phyloP scores from a whole-genome alignment of 129 eudicot species.

The Flaveria linearis region DNA sequence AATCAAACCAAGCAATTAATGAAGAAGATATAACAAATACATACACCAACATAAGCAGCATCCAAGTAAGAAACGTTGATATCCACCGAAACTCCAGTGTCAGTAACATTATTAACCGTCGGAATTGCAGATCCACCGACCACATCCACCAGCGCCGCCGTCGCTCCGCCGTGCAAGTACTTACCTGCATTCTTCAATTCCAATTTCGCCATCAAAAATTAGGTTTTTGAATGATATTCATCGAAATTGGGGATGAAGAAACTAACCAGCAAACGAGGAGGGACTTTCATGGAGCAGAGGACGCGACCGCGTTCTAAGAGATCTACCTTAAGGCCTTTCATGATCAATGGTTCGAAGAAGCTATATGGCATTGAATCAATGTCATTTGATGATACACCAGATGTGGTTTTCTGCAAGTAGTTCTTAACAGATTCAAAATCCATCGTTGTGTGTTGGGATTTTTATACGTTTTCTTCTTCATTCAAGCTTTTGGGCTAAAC shows the following conservation, averaged over 20 bases:
- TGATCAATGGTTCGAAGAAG: slow-evolving; percentile 71
- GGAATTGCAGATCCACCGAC: slow-evolving; percentile 65
- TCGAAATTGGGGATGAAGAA: too few relatives aligned
- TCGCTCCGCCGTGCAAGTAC: slow-evolving; percentile 84
- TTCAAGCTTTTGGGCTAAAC: too few relatives aligned
- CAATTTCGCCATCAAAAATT: not conserved
- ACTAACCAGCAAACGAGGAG: slow-evolving; percentile 73
- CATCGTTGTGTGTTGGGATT: slow-evolving; percentile 26
- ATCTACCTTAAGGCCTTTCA: slow-evolving; percentile 60
- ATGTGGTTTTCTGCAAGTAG: slow-evolving; percentile 49
- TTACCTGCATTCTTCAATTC: slow-evolving; percentile 59
- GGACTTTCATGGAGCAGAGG: slow-evolving; percentile 79
- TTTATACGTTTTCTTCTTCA: too few relatives aligned
- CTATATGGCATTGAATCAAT: slow-evolving; percentile 59
- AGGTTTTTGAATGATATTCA: too few relatives aligned
- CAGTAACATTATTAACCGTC: slow-evolving; percentile 37
- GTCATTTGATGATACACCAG: slow-evolving; percentile 32
- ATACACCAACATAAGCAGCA: slow-evolving; percentile 74
- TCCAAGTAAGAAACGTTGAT: slow-evolving; percentile 86
- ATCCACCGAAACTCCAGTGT: slow-evolving; percentile 79
- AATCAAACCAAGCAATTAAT: not conserved
- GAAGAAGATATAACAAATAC: slow-evolving; percentile 21
- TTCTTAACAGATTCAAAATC: slow-evolving; percentile 55
- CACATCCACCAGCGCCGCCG: slow-evolving; percentile 78
- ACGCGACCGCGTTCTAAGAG: slow-evolving; percentile 72